These are phyloP conservation scores for Rhizoctonia solani DNA, from an alignment of 1,284 basidiomycete species.

Conservation along the genomic window DNA sequence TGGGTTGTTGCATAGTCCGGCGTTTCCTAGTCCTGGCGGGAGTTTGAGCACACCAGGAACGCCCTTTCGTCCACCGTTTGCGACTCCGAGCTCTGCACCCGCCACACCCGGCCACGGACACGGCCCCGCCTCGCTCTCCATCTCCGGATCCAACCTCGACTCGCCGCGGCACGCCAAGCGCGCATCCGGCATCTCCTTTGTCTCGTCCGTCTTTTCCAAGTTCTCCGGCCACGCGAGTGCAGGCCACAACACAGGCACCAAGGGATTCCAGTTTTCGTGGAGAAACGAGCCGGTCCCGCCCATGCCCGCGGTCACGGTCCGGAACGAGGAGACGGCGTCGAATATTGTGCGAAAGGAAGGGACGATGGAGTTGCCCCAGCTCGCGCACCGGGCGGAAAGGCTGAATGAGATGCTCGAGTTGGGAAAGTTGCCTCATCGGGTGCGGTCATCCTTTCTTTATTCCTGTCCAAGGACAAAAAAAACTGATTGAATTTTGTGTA, in stretches of 20 bases:
- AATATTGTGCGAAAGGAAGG: conserved; percentile 47
- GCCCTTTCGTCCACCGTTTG: no score
- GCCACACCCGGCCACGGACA: background rate
- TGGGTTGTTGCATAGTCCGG: no score
- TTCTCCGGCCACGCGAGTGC: conserved; percentile 20
- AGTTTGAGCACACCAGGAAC: no score
- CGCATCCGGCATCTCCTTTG: background rate
- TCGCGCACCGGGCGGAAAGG: conserved; percentile 57
- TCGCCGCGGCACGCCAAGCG: conserved; percentile 1
- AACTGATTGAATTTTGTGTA: no score
- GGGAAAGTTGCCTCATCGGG: conserved; percentile 56
- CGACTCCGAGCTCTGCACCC: background rate
- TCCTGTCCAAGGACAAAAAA: no score
- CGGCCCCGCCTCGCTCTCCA: background rate
- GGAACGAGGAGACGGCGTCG: background rate
- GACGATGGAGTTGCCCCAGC: conserved; percentile 53
- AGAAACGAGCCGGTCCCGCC: conserved; percentile 6
- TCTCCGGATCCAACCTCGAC: background rate
- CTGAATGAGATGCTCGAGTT: conserved; percentile 56
- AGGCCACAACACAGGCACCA: background rate
- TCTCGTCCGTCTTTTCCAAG: conserved; percentile 25
- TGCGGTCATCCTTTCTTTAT: background rate
- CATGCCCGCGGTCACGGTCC: background rate
- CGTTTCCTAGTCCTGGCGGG: no score
- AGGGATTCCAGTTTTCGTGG: conserved; percentile 15